Evolutionary conservation across 2,329 filamentous ascomycete genomes (phyloP).

Genomic region (Curvularia hawaiiensis): DNA sequence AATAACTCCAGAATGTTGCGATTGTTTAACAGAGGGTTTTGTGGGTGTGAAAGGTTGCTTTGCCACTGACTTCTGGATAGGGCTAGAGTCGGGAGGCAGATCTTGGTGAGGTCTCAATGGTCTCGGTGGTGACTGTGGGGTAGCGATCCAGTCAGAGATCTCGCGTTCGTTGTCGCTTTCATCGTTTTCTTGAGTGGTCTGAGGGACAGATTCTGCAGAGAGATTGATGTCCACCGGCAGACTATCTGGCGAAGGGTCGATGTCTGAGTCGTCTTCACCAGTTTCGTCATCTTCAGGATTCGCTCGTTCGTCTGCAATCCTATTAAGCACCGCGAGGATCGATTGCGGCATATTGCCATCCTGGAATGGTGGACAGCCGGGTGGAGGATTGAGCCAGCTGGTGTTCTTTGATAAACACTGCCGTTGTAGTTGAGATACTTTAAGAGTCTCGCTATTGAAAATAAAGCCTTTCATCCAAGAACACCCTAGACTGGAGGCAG

Average conservation of each 20-base stretch:
- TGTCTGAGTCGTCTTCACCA: conserved; percentile 16
- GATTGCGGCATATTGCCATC: conserved; percentile 47
- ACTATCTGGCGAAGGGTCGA: conserved; percentile 25
- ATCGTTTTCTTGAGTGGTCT: conserved; percentile 7
- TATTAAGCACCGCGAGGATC: conserved; percentile 31
- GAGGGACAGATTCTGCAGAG: conserved; percentile 11
- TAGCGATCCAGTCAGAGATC: conserved; percentile 25
- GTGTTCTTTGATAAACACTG: conserved; percentile 54
- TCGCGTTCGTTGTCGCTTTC: conserved; percentile 6
- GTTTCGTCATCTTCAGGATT: conserved; percentile 17
- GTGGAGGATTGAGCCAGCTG: conserved; percentile 41
- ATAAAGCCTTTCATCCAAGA: conserved; percentile 33
- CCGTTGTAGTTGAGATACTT: conserved; percentile 54
- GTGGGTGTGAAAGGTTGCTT: neutral
- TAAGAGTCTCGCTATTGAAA: conserved; percentile 28
- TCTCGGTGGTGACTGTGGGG: conserved; percentile 24
- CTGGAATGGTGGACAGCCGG: conserved; percentile 43
- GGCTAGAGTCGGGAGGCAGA: conserved; percentile 42
- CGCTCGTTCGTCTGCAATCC: conserved; percentile 26
- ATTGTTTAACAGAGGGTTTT: neutral
- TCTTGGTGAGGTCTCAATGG: conserved; percentile 6
- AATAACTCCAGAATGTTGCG: conserved; percentile 1
- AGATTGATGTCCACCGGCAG: conserved; percentile 7
- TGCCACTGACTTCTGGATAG: conserved; percentile 1
- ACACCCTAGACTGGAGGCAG: conserved; percentile 10